Evolutionary conservation across 2,329 filamentous ascomycete genomes (phyloP), one percentile per base, ranked within the genome.

Genomic region (Penicillium psychrosexuale): DNA sequence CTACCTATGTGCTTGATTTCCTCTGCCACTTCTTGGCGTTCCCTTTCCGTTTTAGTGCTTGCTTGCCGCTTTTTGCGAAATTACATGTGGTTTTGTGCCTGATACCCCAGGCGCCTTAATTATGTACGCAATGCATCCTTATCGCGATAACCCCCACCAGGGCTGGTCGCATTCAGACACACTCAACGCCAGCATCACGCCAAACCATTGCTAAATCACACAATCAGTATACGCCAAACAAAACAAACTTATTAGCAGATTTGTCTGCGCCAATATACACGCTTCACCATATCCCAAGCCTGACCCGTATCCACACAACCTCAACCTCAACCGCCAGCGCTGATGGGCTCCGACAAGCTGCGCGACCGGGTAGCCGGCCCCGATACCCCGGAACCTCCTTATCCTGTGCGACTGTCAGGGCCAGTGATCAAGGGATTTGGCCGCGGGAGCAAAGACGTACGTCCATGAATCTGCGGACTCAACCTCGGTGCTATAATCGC

Each of bases 361-460:
- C 86, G 90, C 58, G 86, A 89, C 44, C 78, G 81, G 48, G 83
- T 94, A 63, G 84, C 90, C 56, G 93, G 93, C 53, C 80, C 87
- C 8, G 84, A 89, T 40, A 73, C 78, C 37, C 93, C 93, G 12
- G 80, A 85, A 65, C 48, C 84, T 6, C 94, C 94, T 0, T 97
- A 86, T 73, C 94, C 94, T 0, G 81, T 96, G 65, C 84, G 82
- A 63, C 86, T 97, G 76, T 87, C 89, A 58, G 94, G 94, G 24
- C 84, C 87, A 52, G 91, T 99, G 24, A 91, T 97, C 67, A 88
- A 90, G 66, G 94, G 94, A 33, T 97, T 97, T 73, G 93, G 94
- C 39, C 84, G 94, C 57, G 94, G 94, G 15, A 96, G 90, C 67
- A 95, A 91, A 78, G 92, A 97, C 77, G 90, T 92, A 72, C 56